Percentiles rank a stretch among this genome's conserved stretches.
These are phyloP conservation scores for Sphagnurus paluster DNA, from an alignment of 1,284 basidiomycete genomes.

Conservation along the genomic window DNA sequence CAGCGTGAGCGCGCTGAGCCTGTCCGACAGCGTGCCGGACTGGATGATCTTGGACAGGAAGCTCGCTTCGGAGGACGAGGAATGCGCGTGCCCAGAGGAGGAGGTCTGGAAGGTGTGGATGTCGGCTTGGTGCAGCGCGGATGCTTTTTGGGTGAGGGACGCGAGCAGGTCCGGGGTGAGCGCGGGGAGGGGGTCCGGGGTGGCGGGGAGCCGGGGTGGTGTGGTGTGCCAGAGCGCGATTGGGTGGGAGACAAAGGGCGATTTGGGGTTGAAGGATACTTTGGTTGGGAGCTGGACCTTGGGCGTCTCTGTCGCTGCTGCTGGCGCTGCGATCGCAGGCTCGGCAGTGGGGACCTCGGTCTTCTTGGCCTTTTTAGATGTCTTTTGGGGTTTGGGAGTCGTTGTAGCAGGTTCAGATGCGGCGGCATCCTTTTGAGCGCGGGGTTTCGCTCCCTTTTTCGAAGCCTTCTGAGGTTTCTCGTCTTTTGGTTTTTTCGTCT, in stretches of 20 bases:
- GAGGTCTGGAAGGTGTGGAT: slow-evolving; percentile 45
- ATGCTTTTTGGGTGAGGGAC: slow-evolving; percentile 48
- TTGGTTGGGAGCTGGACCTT: slow-evolving; percentile 31
- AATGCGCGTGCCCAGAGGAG: slow-evolving; percentile 33
- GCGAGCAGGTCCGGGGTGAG: slow-evolving; percentile 46
- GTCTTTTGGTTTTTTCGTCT: slow-evolving; percentile 24
- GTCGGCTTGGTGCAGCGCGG: slow-evolving; percentile 52
- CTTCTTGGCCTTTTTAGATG: slow-evolving; percentile 6
- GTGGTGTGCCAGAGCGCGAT: slow-evolving; percentile 62
- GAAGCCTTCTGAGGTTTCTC: slow-evolving; percentile 22
- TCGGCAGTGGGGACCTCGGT: background rate
- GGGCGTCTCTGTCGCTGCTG: slow-evolving; percentile 18
- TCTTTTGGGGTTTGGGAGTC: slow-evolving; percentile 4
- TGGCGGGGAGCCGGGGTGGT: slow-evolving; percentile 34
- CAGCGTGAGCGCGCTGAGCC: slow-evolving; percentile 90
- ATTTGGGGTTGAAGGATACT: slow-evolving; percentile 32
- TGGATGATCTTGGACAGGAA: slow-evolving; percentile 86
- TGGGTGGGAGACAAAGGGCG: slow-evolving; percentile 47
- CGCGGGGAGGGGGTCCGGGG: slow-evolving; percentile 28
- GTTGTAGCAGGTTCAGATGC: background rate
- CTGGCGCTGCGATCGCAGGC: slow-evolving; percentile 11
- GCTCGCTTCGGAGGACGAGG: slow-evolving; percentile 64
- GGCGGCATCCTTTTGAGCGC: slow-evolving; percentile 2
- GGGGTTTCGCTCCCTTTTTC: slow-evolving; percentile 4
- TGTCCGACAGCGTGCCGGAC: slow-evolving; percentile 90